These are phyloP conservation scores for Capsella bursapastoris DNA, from an alignment of 345 rosid genomes.

Conservation along the genomic window DNA sequence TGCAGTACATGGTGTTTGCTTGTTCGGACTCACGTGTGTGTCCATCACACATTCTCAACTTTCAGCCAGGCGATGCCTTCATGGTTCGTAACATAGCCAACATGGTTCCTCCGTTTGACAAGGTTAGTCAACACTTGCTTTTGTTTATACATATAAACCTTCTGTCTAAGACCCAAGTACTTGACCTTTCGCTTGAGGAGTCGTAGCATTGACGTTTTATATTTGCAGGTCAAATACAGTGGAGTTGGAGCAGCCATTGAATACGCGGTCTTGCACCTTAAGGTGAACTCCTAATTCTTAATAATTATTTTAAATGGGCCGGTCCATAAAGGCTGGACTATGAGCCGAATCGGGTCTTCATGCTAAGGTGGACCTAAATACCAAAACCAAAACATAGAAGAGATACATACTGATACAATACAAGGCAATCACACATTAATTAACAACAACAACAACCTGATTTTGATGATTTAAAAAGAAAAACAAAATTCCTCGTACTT, in stretches of 20 bases:
- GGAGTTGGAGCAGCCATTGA: slow-evolving; percentile 92
- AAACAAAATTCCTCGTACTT: too few species aligned
- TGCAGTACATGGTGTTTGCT: slow-evolving; percentile 90
- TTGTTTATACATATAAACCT: not conserved
- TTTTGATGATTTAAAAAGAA: not conserved
- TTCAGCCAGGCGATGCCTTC: slow-evolving; percentile 63
- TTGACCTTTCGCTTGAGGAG: slow-evolving; percentile 7
- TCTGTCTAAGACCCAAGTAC: not conserved
- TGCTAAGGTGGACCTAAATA: too few species aligned
- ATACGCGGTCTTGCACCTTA: slow-evolving; percentile 95
- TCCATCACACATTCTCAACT: slow-evolving; percentile 56
- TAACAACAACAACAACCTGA: not conserved
- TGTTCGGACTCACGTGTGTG: slow-evolving; percentile 64
- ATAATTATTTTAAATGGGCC: not conserved
- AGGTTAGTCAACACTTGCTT: slow-evolving; percentile 43
- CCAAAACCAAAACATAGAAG: not conserved
- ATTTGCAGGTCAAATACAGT: slow-evolving; percentile 48
- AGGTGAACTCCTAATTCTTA: slow-evolving; percentile 54
- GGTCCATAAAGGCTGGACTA: not conserved
- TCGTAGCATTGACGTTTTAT: slow-evolving; percentile 2
- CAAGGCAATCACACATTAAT: not conserved
- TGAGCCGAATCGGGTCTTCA: not conserved
- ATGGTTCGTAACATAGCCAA: slow-evolving; percentile 57
- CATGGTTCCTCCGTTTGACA: slow-evolving; percentile 59
- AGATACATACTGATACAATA: not conserved